These are phyloP conservation scores for Trypanosoma scelopori DNA, from an alignment of 208 protist species.

Conservation along the genomic window DNA sequence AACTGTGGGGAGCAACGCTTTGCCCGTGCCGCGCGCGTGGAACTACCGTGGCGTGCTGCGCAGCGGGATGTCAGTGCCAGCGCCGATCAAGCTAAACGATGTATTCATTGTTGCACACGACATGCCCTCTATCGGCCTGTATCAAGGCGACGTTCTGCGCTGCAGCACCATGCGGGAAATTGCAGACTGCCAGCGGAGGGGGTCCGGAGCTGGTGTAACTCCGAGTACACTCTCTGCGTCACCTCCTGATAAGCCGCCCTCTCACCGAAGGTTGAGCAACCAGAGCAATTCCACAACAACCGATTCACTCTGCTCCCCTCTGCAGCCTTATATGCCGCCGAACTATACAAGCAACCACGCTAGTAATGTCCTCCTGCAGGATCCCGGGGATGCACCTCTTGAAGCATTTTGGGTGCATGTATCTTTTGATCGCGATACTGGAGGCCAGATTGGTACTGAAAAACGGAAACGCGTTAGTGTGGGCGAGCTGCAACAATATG, in stretches of 20 bases:
- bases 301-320: background rate
- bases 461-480: slow-evolving; percentile 11
- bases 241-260: background rate
- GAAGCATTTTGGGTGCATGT: slow-evolving; percentile 68
- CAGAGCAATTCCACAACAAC: background rate
- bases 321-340: background rate
- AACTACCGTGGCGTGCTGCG: slow-evolving; percentile 63
- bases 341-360: slow-evolving; percentile 44
- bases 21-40: slow-evolving; percentile 61
- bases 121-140: slow-evolving; percentile 49
- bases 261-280: background rate
- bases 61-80: slow-evolving; percentile 36
- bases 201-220: slow-evolving; percentile 21
- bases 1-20: slow-evolving; percentile 51
- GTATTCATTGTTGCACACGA: slow-evolving; percentile 63
- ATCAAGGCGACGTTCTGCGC: slow-evolving; percentile 73
- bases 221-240: background rate
- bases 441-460: slow-evolving; percentile 34
- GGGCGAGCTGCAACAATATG: background rate
- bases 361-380: slow-evolving; percentile 38
- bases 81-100: slow-evolving; percentile 46
- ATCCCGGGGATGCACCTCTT: slow-evolving; percentile 29
- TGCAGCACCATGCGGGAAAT: slow-evolving; percentile 62
- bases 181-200: slow-evolving; percentile 7
- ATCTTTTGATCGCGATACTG: slow-evolving; percentile 44